Percentiles rank a stretch among this genome's conserved stretches.
Conservation (phyloP, 1,284 basidiomycete species). For the Fomes fomentarius region DNA sequence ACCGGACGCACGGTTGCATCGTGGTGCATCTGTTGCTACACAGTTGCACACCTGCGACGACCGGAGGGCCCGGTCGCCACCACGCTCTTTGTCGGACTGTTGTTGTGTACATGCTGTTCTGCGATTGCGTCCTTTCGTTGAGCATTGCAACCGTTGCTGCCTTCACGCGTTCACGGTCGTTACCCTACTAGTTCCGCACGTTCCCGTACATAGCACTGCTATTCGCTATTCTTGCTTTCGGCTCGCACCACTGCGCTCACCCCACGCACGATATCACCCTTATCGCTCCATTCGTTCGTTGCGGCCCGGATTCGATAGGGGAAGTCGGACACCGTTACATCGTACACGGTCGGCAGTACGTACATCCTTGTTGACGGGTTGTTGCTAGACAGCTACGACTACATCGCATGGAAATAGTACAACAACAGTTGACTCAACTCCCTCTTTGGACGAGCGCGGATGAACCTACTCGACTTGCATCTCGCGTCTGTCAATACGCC, state of each 20-base stretch:
- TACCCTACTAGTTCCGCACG: not conserved
- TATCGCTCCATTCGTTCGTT: not conserved
- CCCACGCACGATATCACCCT: not conserved
- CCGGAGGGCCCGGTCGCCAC: not conserved
- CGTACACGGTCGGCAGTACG: too few species aligned
- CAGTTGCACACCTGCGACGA: not conserved
- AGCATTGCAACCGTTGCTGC: not conserved
- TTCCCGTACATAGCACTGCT: not conserved
- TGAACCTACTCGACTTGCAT: not conserved
- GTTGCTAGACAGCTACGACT: not conserved
- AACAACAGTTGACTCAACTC: not conserved
- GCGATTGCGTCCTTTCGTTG: not conserved
- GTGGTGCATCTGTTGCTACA: not conserved
- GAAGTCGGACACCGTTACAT: not conserved
- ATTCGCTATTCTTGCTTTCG: not conserved
- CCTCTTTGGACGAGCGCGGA: too few species aligned
- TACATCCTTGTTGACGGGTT: too few species aligned
- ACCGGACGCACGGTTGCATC: too few species aligned
- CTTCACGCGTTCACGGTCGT: not conserved
- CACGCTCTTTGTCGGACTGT: slow-evolving; percentile 1
- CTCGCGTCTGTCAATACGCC: not conserved
- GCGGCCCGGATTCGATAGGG: not conserved
- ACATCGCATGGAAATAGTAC: not conserved
- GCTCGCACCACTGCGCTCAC: not conserved
- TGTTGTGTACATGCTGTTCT: slow-evolving; percentile 4